Base-by-base conservation (phyloP, 768 basidiomycete species). In the Leccinum obscurum region DNA sequence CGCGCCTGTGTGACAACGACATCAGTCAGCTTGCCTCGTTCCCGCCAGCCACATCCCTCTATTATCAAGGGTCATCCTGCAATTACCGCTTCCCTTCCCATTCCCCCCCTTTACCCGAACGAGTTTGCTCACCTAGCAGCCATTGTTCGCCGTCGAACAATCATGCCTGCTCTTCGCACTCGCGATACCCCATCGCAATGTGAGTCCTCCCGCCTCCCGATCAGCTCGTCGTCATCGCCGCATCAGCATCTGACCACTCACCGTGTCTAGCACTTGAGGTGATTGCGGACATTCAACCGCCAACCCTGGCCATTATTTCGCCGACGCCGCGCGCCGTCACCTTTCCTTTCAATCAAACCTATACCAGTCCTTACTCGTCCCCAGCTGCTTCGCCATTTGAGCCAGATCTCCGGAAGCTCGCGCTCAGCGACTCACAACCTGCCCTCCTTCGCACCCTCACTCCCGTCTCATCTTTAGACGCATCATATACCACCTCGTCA, bases 111-210 rank as follows among this genome's bases (percentile, higher is more conserved):
- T 26, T 80, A 86, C 82, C 80, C 82, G 79, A 65, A 75, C 75
- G 74, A 73, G 73, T 66, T 63, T 67, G 73, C 70, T 67, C 74
- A 60, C 67, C 70, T 54, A 55, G 72, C 72, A 69, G 72, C 63
- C 63, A 66, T 72, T 77, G 69, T 76, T 72, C 70, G 34, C 32
- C 66, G 61, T 66, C 70, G 69, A 69, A 74, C 78, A 75, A 85
- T 83, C 81, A 90, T 90, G 89, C 89, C 89, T 75, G 87, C 87
- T 55, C 80, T 85, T 70, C 88, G 89, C 78, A 90, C 88, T 73
- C 87, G 87, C 80, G 87, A 89, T 80, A 86, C 82, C 80, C 82
- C 80, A 64, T 75, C 81, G 72, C 78, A 78, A 70, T 74, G 81
- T 80, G 57, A 77, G 79, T 73, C 44, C 50, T 24, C 39, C 46